Evolutionary conservation across 306 rosid species (phyloP).

Genomic region (Begonia peltatifolia): DNA sequence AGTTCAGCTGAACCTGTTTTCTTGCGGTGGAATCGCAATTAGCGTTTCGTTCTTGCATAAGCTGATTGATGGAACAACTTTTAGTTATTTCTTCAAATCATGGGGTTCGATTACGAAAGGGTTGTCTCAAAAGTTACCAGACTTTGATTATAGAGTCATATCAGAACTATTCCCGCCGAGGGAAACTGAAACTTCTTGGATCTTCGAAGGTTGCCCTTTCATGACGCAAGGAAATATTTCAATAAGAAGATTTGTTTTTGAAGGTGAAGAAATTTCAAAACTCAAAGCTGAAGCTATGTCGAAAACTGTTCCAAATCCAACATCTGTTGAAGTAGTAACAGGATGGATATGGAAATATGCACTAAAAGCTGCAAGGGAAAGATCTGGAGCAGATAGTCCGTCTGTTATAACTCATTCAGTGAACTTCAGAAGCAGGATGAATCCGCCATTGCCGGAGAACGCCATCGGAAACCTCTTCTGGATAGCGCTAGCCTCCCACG

Average conservation of each 20-base stretch:
- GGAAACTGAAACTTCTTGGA: background rate
- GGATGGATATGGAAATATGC: constrained; percentile 15
- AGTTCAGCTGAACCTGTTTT: constrained; percentile 1
- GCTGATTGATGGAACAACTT: constrained; percentile 5
- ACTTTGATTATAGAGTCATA: background rate
- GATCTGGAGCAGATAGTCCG: background rate
- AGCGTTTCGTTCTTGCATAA: constrained; percentile 5
- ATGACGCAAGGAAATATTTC: background rate
- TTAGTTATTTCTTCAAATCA: constrained; percentile 1
- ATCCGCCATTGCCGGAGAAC: constrained; percentile 4
- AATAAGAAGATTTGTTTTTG: constrained; percentile 12
- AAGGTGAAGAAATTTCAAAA: background rate
- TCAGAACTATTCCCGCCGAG: constrained; percentile 6
- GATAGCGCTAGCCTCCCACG: background rate
- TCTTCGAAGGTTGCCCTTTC: constrained; percentile 6
- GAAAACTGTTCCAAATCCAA: background rate
- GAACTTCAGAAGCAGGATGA: background rate
- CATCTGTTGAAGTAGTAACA: constrained; percentile 13
- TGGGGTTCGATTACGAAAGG: background rate
- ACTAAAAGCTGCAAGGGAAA: constrained; percentile 1
- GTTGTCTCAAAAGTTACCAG: background rate
- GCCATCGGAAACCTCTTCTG: constrained; percentile 8
- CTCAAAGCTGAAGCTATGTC: constrained; percentile 1
- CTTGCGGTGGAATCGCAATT: constrained; percentile 7
- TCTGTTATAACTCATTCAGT: constrained; percentile 2